Evolutionary conservation across 1,284 basidiomycete species (phyloP), one percentile per base, ranked within the genome.

Genomic region (Termitomyces sp.): DNA sequence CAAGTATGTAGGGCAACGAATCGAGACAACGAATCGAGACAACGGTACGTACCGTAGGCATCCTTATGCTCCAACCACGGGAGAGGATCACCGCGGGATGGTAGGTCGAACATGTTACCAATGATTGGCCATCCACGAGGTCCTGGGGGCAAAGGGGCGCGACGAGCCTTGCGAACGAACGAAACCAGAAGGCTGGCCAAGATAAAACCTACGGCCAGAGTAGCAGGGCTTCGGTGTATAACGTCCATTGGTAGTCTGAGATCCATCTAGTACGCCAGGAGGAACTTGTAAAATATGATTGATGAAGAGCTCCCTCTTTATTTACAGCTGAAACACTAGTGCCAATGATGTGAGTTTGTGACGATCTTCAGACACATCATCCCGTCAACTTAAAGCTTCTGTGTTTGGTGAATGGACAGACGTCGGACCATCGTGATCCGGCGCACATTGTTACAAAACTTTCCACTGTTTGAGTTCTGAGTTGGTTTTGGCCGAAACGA

Each of bases 71-170:
- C 41, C 6, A 43, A 5, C 52, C 52, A 53, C 6, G 46, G 52
- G 3, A 48, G 19, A 13, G 40, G 41, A n/a, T 53, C 33, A 1
- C 46, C 46, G 14, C n/a, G 33, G 5, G 21, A 14, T 18, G 52
- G 52, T 8, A 53, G 18, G 34, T 49, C 46, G 6, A 53, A 49
- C 3, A 53, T 16, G 28, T 53, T 53, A 9, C 52, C 46, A 7
- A 53, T 33, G 4, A 49, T 19, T 38, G 52, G 52, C 34, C 39
- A 49, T 38, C 52, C 40, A 24, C 24, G 52, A 43, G 52, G 52
- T 21, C 52, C 52, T 14, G 52, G 52, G 18, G 52, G 52, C 8
- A 53, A 49, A 28, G 40, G 52, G 13, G 26, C 8, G 1, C 31
- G n/a, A 18, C 28, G 4, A 43, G 5, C 10, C 16, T 10, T 30